These are phyloP conservation scores for Mucor irregularis DNA, from an alignment of 371 early-diverging fungal species.

Conservation along the genomic window DNA sequence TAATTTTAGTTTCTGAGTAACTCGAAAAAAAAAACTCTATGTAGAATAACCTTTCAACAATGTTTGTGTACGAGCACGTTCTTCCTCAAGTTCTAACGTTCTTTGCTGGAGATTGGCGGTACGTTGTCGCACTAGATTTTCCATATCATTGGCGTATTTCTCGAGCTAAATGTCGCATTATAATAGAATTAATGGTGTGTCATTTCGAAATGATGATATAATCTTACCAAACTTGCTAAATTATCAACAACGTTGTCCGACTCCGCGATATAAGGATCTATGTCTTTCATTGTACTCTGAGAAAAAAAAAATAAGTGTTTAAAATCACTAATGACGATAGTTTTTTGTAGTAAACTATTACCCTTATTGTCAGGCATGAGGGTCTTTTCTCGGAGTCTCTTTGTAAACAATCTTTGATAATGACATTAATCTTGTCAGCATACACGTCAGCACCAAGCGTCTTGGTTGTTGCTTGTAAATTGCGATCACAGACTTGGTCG, in stretches of 20 bases:
- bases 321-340: conserved; percentile 12
- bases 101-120: conserved; percentile 52
- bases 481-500: conserved; percentile 24
- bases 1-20: not conserved
- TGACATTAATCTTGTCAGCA: conserved; percentile 38
- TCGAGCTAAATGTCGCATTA: conserved; percentile 28
- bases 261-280: conserved; percentile 42
- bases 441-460: conserved; percentile 34
- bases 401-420: conserved; percentile 39
- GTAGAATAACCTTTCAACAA: conserved; percentile 35
- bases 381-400: conserved; percentile 29
- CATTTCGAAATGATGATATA: too few relatives aligned
- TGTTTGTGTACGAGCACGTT: conserved; percentile 42
- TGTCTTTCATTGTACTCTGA: conserved; percentile 36
- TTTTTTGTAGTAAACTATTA: too few relatives aligned
- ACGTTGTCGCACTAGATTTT: conserved; percentile 45
- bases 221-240: conserved; percentile 47
- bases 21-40: not conserved
- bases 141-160: conserved; percentile 58
- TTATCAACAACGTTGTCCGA: conserved; percentile 49
- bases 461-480: conserved; percentile 27
- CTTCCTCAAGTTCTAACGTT: conserved; percentile 52
- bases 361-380: conserved; percentile 32
- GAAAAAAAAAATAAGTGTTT: not conserved
- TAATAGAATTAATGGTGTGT: not conserved